Evolutionary conservation across 2,329 filamentous ascomycete species (phyloP), one percentile per base, ranked within the genome.

Genomic region (Aspergillus sojae): DNA sequence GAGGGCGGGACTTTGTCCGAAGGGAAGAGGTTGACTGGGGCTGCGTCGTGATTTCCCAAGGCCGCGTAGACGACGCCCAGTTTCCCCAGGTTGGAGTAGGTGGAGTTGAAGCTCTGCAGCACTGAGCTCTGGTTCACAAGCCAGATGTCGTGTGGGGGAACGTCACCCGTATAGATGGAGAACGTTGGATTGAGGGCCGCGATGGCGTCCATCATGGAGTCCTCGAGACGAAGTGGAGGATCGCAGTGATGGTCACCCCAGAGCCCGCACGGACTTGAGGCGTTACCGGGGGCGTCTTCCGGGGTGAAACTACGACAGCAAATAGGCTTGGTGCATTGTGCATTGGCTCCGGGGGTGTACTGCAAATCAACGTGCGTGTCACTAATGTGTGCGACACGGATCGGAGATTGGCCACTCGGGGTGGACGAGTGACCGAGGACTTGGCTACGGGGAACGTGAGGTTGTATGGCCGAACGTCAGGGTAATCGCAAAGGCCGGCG

Each of bases 121-220:
- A 76, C 77, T 53, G 77, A 73, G 2, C 69, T 62, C 28, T 77
- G 63, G 46, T 72, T 74, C 4, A 77, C 73, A 12, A 74, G 65
- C 79, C 78, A 81, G 9, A 80, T 70, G 46, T 77, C 78, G 50
- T 86, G 84, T 62, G 86, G 83, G 11, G 87, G 78, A 32, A 88
- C 80, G 64, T 88, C 86, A 6, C 86, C 86, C 0, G 86, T 88
- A 74, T 87, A 88, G 57, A 88, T 79, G n/a, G 81, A 77, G 63
- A 88, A 86, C 1, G 80, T 78, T 0, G 83, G 81, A 62, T 85
- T 76, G 1, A 84, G 65, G 9, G 75, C 66, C 53, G 77, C 66
- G 58, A 82, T 79, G 16, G 78, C 78, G 14, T 63, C 67, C 60
- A 78, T 75, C 83, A 88, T 83, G 75, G 84, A 87, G 57, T 83